Conservation (phyloP, 257 asterid species). For the Solanum arcanum region DNA sequence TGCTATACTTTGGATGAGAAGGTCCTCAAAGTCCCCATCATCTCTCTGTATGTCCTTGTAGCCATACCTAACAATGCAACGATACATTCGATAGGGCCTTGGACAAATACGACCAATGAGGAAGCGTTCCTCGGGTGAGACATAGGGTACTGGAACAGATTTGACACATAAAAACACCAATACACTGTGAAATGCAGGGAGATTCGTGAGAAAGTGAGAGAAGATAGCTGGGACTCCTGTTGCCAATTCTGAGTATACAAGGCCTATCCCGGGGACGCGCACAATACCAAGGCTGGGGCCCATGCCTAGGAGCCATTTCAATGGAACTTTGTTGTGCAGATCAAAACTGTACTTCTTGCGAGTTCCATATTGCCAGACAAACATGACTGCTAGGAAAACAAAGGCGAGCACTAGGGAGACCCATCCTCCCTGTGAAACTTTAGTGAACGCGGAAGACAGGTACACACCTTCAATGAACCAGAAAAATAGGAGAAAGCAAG, state of each 20-base stretch:
- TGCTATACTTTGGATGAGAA: slow-evolving; percentile 20
- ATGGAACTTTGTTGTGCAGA: slow-evolving; percentile 36
- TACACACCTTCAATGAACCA: slow-evolving; percentile 27
- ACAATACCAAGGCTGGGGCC: slow-evolving; percentile 56
- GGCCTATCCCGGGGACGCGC: slow-evolving; percentile 57
- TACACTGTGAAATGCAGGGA: slow-evolving; percentile 59
- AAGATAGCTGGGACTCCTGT: slow-evolving; percentile 55
- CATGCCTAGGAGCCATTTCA: slow-evolving; percentile 30
- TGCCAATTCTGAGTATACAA: slow-evolving; percentile 36
- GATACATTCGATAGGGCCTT: slow-evolving; percentile 28
- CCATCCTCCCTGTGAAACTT: slow-evolving; percentile 31
- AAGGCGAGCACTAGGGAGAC: slow-evolving; percentile 22
- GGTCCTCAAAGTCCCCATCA: slow-evolving; percentile 29
- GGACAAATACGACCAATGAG: slow-evolving; percentile 35
- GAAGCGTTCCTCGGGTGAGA: slow-evolving; percentile 36
- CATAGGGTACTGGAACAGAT: slow-evolving; percentile 40
- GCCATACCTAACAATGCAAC: slow-evolving; percentile 52
- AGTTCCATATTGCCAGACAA: slow-evolving; percentile 30
- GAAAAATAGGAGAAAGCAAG: slow-evolving; percentile 14
- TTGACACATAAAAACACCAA: slow-evolving; percentile 42
- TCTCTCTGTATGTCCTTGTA: slow-evolving; percentile 35
- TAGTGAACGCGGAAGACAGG: slow-evolving; percentile 21
- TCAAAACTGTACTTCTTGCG: slow-evolving; percentile 22
- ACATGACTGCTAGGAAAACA: slow-evolving; percentile 16
- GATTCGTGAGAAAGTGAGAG: slow-evolving; percentile 44